Percentiles rank a stretch among this genome's conserved stretches.
Conservation (phyloP, 345 rosid genomes). For the Stellera chamaejasme region DNA sequence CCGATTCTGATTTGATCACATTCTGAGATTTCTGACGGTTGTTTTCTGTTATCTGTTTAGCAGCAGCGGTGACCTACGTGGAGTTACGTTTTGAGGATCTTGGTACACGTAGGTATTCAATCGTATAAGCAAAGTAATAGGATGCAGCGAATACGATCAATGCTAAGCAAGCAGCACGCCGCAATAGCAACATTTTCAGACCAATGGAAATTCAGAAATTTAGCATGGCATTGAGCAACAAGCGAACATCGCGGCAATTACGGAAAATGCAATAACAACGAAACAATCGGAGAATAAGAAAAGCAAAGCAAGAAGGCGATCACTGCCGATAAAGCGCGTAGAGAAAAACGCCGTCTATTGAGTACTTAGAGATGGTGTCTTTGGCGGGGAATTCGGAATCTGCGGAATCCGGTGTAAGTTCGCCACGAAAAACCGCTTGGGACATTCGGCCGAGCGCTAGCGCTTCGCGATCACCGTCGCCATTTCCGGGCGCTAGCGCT, state of each 20-base stretch:
- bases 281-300: background rate
- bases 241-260: constrained; percentile 3
- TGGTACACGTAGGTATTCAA: too few species aligned
- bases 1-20: too few species aligned
- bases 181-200: background rate
- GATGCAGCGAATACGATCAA: background rate
- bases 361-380: constrained; percentile 58
- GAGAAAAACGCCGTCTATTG: constrained; percentile 68
- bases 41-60: too few species aligned
- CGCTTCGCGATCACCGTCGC: constrained; percentile 69
- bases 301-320: constrained; percentile 9
- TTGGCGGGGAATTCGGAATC: constrained; percentile 53
- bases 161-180: background rate
- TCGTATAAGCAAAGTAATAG: too few species aligned
- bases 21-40: too few species aligned
- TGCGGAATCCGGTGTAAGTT: constrained; percentile 74
- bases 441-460: constrained; percentile 87
- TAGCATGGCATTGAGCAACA: background rate
- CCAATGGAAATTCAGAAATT: background rate
- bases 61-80: too few species aligned
- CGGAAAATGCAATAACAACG: background rate
- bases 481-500: constrained; percentile 32
- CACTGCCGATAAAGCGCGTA: constrained; percentile 87
- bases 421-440: constrained; percentile 96
- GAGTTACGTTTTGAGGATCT: too few species aligned